A percentile compares a stretch with the other conserved stretches of the same genome.
Conservation (phyloP, 2,329 filamentous ascomycete species). For the Nothopassalora personata region DNA sequence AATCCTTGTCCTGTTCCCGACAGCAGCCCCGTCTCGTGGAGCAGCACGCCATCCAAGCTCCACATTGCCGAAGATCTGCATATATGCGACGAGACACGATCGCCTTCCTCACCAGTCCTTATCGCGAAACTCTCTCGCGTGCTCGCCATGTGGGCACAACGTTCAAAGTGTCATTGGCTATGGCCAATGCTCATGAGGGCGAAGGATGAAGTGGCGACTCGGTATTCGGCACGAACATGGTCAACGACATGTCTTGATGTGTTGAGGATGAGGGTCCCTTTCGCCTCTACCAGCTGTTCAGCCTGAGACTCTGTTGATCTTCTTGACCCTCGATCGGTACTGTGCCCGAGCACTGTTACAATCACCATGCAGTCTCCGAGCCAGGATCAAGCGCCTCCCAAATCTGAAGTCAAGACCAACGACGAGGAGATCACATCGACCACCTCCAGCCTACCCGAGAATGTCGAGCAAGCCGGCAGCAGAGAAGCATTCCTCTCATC, state of each 20-base stretch:
- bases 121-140: background rate
- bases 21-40: background rate
- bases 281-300: too few relatives aligned
- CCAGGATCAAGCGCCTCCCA: background rate
- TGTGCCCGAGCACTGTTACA: background rate
- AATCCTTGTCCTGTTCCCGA: background rate
- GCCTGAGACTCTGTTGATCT: too few relatives aligned
- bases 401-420: background rate
- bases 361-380: background rate
- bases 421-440: background rate
- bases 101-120: background rate
- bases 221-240: background rate
- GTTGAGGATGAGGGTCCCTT: too few relatives aligned
- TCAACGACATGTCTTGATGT: background rate
- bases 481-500: constrained; percentile 34
- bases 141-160: background rate
- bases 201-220: background rate
- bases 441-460: constrained; percentile 3
- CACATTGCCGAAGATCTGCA: background rate
- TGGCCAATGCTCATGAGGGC: background rate
- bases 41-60: background rate
- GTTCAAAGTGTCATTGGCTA: background rate
- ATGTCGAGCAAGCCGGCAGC: constrained; percentile 13
- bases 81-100: background rate
- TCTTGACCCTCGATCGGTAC: too few relatives aligned